These are phyloP conservation scores for Myxozyma kluyveri DNA, from an alignment of 805 yeast species.

Conservation along the genomic window DNA sequence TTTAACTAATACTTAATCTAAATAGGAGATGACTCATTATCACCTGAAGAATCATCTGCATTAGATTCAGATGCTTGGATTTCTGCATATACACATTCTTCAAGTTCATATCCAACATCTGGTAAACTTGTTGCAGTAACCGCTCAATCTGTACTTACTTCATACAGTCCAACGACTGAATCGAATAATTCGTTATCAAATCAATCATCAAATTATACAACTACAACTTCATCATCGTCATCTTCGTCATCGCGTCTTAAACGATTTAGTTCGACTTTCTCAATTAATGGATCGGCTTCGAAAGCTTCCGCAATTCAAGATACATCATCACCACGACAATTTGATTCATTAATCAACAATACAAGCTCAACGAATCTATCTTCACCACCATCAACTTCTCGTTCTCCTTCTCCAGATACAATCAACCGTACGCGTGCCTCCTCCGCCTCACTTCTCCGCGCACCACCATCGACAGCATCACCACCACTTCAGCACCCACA, in stretches of 20 bases:
- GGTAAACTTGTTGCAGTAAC: slow-evolving; percentile 7
- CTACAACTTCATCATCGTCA: not conserved
- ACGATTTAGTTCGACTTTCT: not conserved
- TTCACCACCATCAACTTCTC: slow-evolving; percentile 5
- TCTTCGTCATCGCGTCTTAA: slow-evolving; percentile 2
- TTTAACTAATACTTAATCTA: not conserved
- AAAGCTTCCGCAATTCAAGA: not conserved
- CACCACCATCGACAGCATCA: not conserved
- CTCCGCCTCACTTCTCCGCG: slow-evolving; percentile 4
- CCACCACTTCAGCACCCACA: not conserved
- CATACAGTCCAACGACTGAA: slow-evolving; percentile 23
- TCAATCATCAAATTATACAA: not conserved
- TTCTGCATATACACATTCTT: slow-evolving; percentile 16
- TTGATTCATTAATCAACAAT: not conserved
- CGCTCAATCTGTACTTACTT: slow-evolving; percentile 22
- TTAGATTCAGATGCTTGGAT: slow-evolving; percentile 25
- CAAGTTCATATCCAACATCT: slow-evolving; percentile 18
- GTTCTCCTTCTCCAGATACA: slow-evolving; percentile 3
- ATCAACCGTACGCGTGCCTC: too few relatives aligned
- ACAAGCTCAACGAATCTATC: not conserved
- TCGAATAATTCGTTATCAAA: too few relatives aligned
- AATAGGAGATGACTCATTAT: slow-evolving; percentile 22
- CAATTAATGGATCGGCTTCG: not conserved
- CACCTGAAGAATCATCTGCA: slow-evolving; percentile 25
- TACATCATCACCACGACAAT: not conserved